A percentile compares a stretch with the other conserved stretches of the same genome.
Conservation (phyloP, 768 basidiomycete species). For the Pisolithus marmoratus region DNA sequence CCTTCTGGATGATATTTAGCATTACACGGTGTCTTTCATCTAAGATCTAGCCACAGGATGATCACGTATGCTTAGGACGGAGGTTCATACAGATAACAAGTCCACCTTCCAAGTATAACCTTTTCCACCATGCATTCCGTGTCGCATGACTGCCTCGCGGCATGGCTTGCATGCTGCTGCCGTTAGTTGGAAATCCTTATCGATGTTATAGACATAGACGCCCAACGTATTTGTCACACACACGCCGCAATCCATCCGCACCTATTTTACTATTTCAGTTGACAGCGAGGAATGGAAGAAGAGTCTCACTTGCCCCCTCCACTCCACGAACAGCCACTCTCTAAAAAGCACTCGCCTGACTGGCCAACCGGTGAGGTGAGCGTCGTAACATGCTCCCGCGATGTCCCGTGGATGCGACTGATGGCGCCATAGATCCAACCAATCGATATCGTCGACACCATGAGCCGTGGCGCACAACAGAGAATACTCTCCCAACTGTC, state of each 20-base stretch:
- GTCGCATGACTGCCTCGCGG: slow-evolving; percentile 1
- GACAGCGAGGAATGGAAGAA: too few species aligned
- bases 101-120: too few species aligned
- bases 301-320: too few species aligned
- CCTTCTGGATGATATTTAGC: too few species aligned
- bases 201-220: slow-evolving; percentile 2
- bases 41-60: too few species aligned
- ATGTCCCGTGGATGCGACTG: not conserved
- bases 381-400: too few species aligned
- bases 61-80: too few species aligned
- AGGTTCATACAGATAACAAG: too few species aligned
- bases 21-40: too few species aligned
- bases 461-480: slow-evolving; percentile 9
- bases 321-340: too few species aligned
- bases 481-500: slow-evolving; percentile 27
- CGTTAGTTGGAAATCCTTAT: not conserved
- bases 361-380: not conserved
- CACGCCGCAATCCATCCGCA: slow-evolving; percentile 2
- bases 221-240: not conserved
- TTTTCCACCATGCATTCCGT: not conserved
- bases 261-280: too few species aligned
- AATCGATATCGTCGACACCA: slow-evolving; percentile 19
- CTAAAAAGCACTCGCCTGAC: not conserved
- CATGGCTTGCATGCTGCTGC: not conserved
- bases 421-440: not conserved